Conservation (phyloP, 345 rosid genomes). For the Cardamine chenopodiifolia region DNA sequence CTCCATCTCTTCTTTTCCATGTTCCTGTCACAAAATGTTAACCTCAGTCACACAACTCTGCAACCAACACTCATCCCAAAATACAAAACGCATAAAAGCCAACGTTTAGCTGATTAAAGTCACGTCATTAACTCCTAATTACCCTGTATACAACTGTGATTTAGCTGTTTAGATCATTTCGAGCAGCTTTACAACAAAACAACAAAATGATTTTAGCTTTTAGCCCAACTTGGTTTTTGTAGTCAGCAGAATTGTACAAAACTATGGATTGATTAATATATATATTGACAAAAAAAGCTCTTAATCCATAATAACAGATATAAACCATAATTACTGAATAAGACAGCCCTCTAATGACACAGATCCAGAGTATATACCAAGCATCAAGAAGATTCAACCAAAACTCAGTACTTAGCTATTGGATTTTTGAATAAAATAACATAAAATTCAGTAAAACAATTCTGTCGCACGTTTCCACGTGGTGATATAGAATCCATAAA, state of each 20-base stretch:
- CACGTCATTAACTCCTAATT: neutral
- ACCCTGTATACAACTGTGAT: neutral
- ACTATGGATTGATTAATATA: neutral
- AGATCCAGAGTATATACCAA: conserved; percentile 5
- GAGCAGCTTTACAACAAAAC: neutral
- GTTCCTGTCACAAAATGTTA: conserved; percentile 52
- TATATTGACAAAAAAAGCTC: neutral
- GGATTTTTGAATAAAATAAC: conserved; percentile 26
- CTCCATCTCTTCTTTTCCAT: conserved; percentile 56
- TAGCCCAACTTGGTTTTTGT: neutral
- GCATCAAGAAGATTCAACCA: conserved; percentile 15
- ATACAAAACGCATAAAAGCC: neutral
- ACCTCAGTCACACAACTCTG: conserved; percentile 49
- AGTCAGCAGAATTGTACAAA: neutral
- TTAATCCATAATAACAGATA: neutral
- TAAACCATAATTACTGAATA: conserved; percentile 4
- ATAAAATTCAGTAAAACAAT: conserved; percentile 13
- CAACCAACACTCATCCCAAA: neutral
- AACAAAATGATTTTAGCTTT: neutral
- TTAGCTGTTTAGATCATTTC: neutral
- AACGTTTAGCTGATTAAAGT: neutral
- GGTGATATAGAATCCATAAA: conserved; percentile 33
- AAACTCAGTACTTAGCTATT: neutral
- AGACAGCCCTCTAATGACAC: conserved; percentile 23
- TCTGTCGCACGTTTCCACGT: conserved; percentile 39